Evolutionary conservation across 805 yeast genomes (phyloP), one percentile per base, ranked within the genome.

Genomic region (Metschnikowia vanudenii): DNA sequence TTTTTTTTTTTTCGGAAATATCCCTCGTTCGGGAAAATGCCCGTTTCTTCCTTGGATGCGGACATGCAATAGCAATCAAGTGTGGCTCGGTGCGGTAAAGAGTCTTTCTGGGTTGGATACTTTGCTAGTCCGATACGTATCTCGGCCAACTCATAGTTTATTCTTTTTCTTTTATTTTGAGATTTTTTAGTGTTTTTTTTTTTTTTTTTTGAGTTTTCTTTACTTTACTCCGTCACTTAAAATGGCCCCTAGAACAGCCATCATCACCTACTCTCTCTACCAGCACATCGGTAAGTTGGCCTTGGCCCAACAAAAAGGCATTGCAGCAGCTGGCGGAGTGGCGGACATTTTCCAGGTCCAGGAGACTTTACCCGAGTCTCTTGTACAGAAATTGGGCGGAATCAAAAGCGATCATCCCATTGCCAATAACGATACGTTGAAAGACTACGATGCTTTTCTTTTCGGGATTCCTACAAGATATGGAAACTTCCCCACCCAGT

Each of bases 391-490:
- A 47, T 69, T 88, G 72, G 78, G 80, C 55, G 89, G 91, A 30
- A 81, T 36, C 73, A 62, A 58, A 59, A 65, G 42, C 13, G 55
- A 57, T 30, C 41, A 40, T 29, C 63, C 64, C 46, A 63, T 78
- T 47, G 87, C 87, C 30, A 73, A 82, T 5, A 57, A 67, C 4
- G 83, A 78, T 10, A 76, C 79, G 3, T 73, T 88, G 56, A 64
- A 66, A 20, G 68, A 76, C 49, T 85, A 83, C 70, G 95, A 87
- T 61, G 90, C 82, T 12, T 82, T 84, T 63, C 53, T 87, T 52
- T 84, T 87, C 56, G 96, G 95, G 55, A 63, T 86, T 48, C 94
- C 96, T 54, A 85, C 95, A 30, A 78, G 95, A 66, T 88, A 62
- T 63, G 95, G 95, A 56, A 77, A 73, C 63, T 69, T 79, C 63